Evolutionary conservation across 768 basidiomycete species (phyloP), one percentile per base, ranked within the genome.

Genomic region (Podaxis sp.): DNA sequence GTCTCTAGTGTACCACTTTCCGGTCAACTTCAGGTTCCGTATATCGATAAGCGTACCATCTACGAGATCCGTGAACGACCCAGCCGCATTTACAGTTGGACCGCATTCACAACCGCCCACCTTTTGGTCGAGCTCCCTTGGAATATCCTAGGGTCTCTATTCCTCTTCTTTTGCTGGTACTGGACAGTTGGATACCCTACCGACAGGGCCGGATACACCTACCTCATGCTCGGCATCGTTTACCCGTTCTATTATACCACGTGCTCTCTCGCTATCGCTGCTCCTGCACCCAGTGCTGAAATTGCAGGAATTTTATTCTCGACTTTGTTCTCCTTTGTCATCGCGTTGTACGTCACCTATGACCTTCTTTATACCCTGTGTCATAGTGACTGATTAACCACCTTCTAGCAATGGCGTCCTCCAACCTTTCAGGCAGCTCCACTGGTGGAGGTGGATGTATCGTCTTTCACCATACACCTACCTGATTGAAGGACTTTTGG

Each of bases 41-140:
- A 82, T 73, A 76, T 89, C 61, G 71, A 74, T 35, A 78, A 82
- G 55, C 83, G 88, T n/a, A 73, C 68, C 1, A 73, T 89, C 28
- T 89, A 88, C 64, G 85, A 87, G 66, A 81, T 86, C 38, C 81
- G 88, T n/a, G 88, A 90, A 69, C 79, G 84, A 2, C 78, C 87
- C 0, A 85, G 83, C 58, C 74, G 81, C 42, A 87, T 85, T 74
- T 89, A 89, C 70, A 79, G 77, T 59, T 89, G 87, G 87, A 76
- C 79, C 0, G 83, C 84, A 0, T 73, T 87, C 16, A 63, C 85
- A 25, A 80, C 82, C 0, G 76, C 85, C 0, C 81, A 82, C 66
- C 73, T 87, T 48, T 64, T 87, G 7, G 76, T 82, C 3, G 86
- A 86, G 62, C 55, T 87, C 0, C 86, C 86, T 1, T 86, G 83